These are phyloP conservation scores for Garcia nutans DNA, from an alignment of 345 rosid genomes.

Conservation along the genomic window DNA sequence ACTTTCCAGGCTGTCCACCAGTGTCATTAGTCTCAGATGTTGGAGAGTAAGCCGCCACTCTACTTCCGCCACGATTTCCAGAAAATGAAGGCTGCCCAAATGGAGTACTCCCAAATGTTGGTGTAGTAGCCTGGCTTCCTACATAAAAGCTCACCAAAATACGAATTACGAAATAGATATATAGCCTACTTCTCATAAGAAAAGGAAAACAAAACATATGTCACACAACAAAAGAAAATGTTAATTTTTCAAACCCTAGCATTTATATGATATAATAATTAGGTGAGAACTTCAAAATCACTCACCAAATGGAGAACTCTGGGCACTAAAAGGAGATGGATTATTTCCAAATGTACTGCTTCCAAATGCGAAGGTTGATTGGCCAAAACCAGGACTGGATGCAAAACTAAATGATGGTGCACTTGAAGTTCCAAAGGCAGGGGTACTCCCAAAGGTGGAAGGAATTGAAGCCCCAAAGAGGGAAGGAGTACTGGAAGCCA, in stretches of 20 bases:
- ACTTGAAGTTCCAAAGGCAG: slow-evolving; percentile 35
- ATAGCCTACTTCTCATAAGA: background rate
- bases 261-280: background rate
- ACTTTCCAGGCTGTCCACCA: slow-evolving; percentile 64
- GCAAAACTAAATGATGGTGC: slow-evolving; percentile 46
- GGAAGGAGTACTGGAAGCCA: slow-evolving; percentile 44
- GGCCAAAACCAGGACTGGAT: slow-evolving; percentile 73
- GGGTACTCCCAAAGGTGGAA: slow-evolving; percentile 33
- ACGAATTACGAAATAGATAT: background rate
- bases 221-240: background rate
- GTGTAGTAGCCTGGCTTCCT: slow-evolving; percentile 66
- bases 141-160: slow-evolving; percentile 19
- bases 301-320: slow-evolving; percentile 67
- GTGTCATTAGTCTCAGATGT: slow-evolving; percentile 60
- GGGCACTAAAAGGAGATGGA: slow-evolving; percentile 66
- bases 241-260: background rate
- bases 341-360: slow-evolving; percentile 63
- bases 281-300: slow-evolving; percentile 4
- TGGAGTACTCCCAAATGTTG: slow-evolving; percentile 61
- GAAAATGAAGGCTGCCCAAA: slow-evolving; percentile 75
- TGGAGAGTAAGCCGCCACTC: slow-evolving; percentile 62
- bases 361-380: slow-evolving; percentile 69
- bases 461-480: slow-evolving; percentile 45
- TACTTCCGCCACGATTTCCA: slow-evolving; percentile 75
- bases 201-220: background rate